Evolutionary conservation across 2,329 filamentous ascomycete genomes (phyloP).

Genomic region (Microcyclospora tardicrescens): DNA sequence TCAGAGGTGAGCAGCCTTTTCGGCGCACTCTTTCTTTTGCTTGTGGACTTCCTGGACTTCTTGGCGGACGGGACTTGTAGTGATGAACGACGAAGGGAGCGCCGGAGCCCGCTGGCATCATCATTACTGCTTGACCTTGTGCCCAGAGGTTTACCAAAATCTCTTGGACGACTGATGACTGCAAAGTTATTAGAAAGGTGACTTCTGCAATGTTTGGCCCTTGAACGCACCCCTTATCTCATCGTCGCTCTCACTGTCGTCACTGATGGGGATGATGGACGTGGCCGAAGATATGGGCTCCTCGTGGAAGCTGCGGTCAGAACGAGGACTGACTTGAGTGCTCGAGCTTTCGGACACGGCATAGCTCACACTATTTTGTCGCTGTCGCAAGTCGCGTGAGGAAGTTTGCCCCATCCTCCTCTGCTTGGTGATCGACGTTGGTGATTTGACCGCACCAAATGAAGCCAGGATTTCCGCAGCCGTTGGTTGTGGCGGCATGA

Average conservation of each 20-base stretch:
- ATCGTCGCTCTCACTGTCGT: slow-evolving; percentile 10
- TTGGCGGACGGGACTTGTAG: background rate
- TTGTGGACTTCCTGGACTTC: slow-evolving; percentile 5
- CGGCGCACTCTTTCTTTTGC: slow-evolving; percentile 2
- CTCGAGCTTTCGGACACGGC: slow-evolving; percentile 11
- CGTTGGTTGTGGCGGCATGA: slow-evolving; percentile 6
- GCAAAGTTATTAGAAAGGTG: no score
- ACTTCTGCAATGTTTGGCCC: no score
- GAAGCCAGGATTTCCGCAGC: slow-evolving; percentile 13
- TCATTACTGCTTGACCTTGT: no score
- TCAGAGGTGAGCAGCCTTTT: slow-evolving; percentile 8
- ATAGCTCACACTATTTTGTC: slow-evolving; percentile 8
- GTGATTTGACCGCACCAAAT: slow-evolving; percentile 16
- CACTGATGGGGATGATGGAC: slow-evolving; percentile 2
- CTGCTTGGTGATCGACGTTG: slow-evolving; percentile 12
- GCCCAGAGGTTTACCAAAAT: no score
- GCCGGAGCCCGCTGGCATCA: no score
- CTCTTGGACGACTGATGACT: no score
- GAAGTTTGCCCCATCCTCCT: slow-evolving; percentile 10
- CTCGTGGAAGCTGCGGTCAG: slow-evolving; percentile 6
- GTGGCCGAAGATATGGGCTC: slow-evolving; percentile 4
- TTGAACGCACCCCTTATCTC: slow-evolving; percentile 5
- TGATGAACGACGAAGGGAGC: no score
- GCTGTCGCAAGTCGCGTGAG: slow-evolving; percentile 5
- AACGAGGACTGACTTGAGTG: slow-evolving; percentile 4